Evolutionary conservation across 1,139 yeast genomes (phyloP), one percentile per base, ranked within the genome.

Genomic region (Suhomyces bribrorum): DNA sequence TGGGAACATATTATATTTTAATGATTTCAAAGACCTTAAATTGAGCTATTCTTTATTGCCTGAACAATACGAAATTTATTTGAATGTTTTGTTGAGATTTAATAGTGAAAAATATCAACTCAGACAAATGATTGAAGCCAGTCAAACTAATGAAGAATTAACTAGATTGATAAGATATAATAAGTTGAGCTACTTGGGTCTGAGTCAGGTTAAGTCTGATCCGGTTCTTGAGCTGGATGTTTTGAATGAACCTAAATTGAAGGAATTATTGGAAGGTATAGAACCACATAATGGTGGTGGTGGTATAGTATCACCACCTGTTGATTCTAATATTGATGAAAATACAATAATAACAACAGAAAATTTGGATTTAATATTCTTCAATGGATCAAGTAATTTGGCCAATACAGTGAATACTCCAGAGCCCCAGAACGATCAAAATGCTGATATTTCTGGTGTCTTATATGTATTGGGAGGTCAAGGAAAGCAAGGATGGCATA

Each of bases 401-500:
- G 27, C 13, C 1, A 38, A 36, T 26, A 32, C 33, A 6, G 15
- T 26, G 12, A 29, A 27, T 7, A 24, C 17, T 4, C 27, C 20
- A 17, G 28, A 12, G 15, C 29, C 44, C 6, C 34, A 49, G 7
- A 35, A 46, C 25, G 50, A 44, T 14, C 62, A 58, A 31, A 55
- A 50, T 7, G 52, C 64, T 4, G 73, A 69, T 39, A 66, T 64
- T 42, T 59, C 71, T 32, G 90, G 90, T 0, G 70, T 84, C 15
- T 57, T 84, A 12, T 82, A 83, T 69, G 79, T 86, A 0, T 67
- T 81, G 27, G 83, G 87, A 2, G 89, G 89, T 2, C 80, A 82
- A 44, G 86, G 86, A 8, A 85, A 83, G 49, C 79, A 77, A 23
- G 86, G 87, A 2, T 88, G 96, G 96, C 95, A 88, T 59, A 87